Percentiles rank a stretch among this genome's conserved stretches.
Conservation (phyloP, 352 stramenopile species). For the Globisporangium echinulatum region DNA sequence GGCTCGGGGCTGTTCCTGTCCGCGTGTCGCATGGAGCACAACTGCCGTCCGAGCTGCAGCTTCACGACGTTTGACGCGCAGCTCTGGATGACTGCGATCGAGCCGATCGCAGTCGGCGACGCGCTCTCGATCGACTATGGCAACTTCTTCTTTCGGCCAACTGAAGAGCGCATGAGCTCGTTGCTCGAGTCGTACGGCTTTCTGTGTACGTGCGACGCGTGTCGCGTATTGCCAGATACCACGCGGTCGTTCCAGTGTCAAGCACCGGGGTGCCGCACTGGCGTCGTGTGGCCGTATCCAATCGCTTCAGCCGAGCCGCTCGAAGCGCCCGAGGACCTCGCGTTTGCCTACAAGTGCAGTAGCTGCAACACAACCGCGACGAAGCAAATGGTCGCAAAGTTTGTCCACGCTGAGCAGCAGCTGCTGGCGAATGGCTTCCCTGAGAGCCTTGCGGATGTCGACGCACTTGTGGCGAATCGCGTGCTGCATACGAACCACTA, state of each 20-base stretch:
- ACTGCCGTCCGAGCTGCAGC: constrained; percentile 62
- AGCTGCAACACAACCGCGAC: constrained; percentile 31
- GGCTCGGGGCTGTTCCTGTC: constrained; percentile 68
- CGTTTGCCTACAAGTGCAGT: constrained; percentile 53
- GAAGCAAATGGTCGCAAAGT: constrained; percentile 22
- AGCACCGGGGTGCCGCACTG: constrained; percentile 21
- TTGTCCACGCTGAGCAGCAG: constrained; percentile 38
- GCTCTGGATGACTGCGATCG: constrained; percentile 76
- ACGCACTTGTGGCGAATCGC: constrained; percentile 33
- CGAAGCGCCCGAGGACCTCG: constrained; percentile 29
- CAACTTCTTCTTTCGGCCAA: constrained; percentile 74
- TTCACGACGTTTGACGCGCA: constrained; percentile 63
- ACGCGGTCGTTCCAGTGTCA: constrained; percentile 53
- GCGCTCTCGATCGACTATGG: constrained; percentile 73
- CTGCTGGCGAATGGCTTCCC: constrained; percentile 58
- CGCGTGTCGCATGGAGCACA: constrained; percentile 72
- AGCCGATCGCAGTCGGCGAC: constrained; percentile 49
- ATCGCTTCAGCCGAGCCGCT: constrained; percentile 11
- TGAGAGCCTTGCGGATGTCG: constrained; percentile 51
- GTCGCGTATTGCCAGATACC: constrained; percentile 36
- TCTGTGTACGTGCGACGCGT: constrained; percentile 53
- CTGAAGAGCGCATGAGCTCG: constrained; percentile 43
- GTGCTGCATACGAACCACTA: constrained; percentile 65
- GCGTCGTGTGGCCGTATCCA: constrained; percentile 44
- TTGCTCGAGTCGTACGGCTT: constrained; percentile 64